Evolutionary conservation across 2,329 filamentous ascomycete genomes (phyloP).

Genomic region (Aspergillus neotritici): DNA sequence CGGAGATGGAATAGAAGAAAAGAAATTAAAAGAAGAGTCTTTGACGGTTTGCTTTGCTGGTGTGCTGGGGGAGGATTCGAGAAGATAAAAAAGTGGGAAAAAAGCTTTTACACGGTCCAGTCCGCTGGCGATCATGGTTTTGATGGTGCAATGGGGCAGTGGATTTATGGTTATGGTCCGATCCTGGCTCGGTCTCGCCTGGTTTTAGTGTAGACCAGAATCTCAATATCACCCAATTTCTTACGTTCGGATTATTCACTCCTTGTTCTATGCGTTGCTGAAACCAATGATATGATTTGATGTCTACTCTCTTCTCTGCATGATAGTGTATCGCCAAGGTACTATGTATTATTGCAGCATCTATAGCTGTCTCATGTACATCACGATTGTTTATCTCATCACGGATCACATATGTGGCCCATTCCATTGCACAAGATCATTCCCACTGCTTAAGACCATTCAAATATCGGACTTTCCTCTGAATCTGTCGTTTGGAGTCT

Average conservation of each 20-base stretch:
- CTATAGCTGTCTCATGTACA: too few species aligned
- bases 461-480: too few species aligned
- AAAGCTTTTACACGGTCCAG: slow-evolving; percentile 7
- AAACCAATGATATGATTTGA: neutral
- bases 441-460: too few species aligned
- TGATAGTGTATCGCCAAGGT: too few species aligned
- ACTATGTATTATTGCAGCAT: too few species aligned
- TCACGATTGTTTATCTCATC: too few species aligned
- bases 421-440: too few species aligned
- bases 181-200: slow-evolving; percentile 24
- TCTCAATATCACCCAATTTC: slow-evolving; percentile 28
- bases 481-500: too few species aligned
- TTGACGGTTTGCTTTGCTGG: slow-evolving; percentile 13
- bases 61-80: slow-evolving; percentile 13
- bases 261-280: too few species aligned
- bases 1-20: slow-evolving; percentile 5
- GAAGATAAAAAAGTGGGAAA: too few species aligned
- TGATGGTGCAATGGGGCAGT: slow-evolving; percentile 9
- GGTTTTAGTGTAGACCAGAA: slow-evolving; percentile 28
- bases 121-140: slow-evolving; percentile 11
- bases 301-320: neutral
- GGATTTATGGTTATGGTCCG: slow-evolving; percentile 15
- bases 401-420: too few species aligned
- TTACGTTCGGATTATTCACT: neutral
- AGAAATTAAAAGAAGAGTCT: slow-evolving; percentile 8